Conservation (phyloP, 352 stramenopile genomes). For the Phytophthora macrochlamydospora region DNA sequence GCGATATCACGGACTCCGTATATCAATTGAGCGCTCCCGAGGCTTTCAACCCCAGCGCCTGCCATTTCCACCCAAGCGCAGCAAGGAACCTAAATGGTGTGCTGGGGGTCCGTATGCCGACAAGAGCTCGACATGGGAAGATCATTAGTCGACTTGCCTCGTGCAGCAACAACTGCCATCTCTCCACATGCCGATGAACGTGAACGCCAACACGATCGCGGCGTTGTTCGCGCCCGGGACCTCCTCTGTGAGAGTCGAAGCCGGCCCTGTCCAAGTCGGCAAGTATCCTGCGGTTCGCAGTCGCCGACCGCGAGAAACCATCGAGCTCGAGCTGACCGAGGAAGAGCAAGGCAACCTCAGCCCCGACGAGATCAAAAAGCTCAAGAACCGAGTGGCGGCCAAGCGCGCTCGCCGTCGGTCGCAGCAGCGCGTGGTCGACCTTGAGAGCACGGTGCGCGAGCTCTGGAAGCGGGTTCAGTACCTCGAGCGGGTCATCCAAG, state of each 20-base stretch:
- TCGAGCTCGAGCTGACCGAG: slow-evolving; percentile 61
- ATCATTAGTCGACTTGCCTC: slow-evolving; percentile 25
- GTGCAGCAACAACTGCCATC: slow-evolving; percentile 21
- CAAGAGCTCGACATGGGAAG: neutral
- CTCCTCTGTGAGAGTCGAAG: slow-evolving; percentile 22
- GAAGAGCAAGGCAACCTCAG: slow-evolving; percentile 41
- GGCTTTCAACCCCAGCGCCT: neutral
- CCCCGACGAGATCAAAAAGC: slow-evolving; percentile 62
- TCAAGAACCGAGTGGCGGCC: slow-evolving; percentile 75
- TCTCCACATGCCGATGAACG: slow-evolving; percentile 17
- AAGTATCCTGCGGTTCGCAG: slow-evolving; percentile 34
- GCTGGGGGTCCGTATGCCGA: too few species aligned
- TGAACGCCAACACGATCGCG: slow-evolving; percentile 32
- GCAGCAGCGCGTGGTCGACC: slow-evolving; percentile 51
- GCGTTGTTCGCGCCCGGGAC: slow-evolving; percentile 24
- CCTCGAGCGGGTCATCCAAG: slow-evolving; percentile 51
- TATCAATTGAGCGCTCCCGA: neutral
- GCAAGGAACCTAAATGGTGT: too few species aligned
- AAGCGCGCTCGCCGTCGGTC: slow-evolving; percentile 58
- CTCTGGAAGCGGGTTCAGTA: slow-evolving; percentile 67
- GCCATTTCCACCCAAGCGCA: neutral
- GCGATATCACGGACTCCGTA: neutral
- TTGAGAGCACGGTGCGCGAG: slow-evolving; percentile 58
- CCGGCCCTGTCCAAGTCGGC: slow-evolving; percentile 33
- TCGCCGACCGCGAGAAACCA: slow-evolving; percentile 45